These are phyloP conservation scores for Pythium phragmitis DNA, from an alignment of 352 stramenopile species.

Conservation along the genomic window DNA sequence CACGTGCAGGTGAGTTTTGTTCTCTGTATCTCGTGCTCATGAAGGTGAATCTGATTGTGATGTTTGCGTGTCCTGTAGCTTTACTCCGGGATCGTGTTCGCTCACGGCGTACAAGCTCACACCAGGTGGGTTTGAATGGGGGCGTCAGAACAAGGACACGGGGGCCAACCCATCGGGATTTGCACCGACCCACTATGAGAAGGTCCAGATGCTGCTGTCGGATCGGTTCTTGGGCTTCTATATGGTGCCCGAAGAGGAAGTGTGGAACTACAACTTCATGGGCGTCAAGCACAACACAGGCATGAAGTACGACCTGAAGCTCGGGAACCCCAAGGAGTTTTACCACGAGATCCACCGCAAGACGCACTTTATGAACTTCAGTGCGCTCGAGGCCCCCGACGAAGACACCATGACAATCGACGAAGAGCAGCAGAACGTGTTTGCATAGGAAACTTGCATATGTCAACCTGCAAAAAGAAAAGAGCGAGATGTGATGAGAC, in stretches of 20 bases:
- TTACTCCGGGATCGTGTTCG: constrained; percentile 99
- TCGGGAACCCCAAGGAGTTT: constrained; percentile 98
- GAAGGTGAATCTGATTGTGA: background rate
- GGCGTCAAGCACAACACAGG: constrained; percentile 96
- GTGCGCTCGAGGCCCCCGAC: constrained; percentile 94
- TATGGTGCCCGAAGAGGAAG: constrained; percentile 97
- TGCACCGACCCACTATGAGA: constrained; percentile 97
- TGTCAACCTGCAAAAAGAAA: background rate
- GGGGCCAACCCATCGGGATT: constrained; percentile 95
- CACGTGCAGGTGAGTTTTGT: constrained; percentile 73
- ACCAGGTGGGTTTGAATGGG: constrained; percentile 96
- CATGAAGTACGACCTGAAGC: constrained; percentile 98
- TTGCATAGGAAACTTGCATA: constrained; percentile 38
- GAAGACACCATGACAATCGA: constrained; percentile 87
- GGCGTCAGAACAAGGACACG: constrained; percentile 96
- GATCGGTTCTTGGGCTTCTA: constrained; percentile 99
- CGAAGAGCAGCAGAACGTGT: constrained; percentile 91
- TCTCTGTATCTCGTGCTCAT: background rate
- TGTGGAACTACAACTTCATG: constrained; percentile 99
- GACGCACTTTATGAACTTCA: constrained; percentile 99
- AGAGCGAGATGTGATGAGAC: background rate
- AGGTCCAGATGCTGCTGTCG: constrained; percentile 99
- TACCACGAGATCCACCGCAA: constrained; percentile 99
- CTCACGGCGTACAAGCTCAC: constrained; percentile 99
- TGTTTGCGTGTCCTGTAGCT: constrained; percentile 64